phyloP scores from a whole-genome alignment of 306 rosid genomes.

The Trifolium subterraneum region DNA sequence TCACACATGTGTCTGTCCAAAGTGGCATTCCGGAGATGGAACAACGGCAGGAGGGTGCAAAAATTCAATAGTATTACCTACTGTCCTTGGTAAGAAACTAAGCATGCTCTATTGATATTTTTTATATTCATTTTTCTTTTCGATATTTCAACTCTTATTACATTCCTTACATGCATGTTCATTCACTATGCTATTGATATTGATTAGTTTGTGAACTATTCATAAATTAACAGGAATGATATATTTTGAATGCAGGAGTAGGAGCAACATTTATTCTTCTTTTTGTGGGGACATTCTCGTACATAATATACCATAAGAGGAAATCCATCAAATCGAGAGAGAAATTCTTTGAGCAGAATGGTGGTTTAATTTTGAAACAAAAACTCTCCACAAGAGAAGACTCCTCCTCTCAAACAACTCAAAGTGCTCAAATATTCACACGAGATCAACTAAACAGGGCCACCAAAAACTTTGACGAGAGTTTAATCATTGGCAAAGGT shows the following conservation, averaged over 20 bases:
- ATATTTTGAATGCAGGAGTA: constrained; percentile 36
- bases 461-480: constrained; percentile 45
- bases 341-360: constrained; percentile 45
- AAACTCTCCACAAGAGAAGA: constrained; percentile 24
- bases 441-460: constrained; percentile 44
- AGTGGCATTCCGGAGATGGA: constrained; percentile 7
- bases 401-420: too few relatives aligned
- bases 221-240: too few relatives aligned
- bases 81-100: constrained; percentile 10
- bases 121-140: too few relatives aligned
- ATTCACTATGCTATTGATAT: too few relatives aligned
- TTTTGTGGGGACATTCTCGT: background rate
- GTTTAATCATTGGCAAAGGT: constrained; percentile 44
- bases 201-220: too few relatives aligned
- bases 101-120: too few relatives aligned
- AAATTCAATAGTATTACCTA: background rate
- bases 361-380: constrained; percentile 43
- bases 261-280: background rate
- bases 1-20: background rate
- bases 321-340: constrained; percentile 37
- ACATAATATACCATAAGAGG: constrained; percentile 38
- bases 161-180: too few relatives aligned
- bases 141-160: too few relatives aligned
- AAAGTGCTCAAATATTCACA: constrained; percentile 29
- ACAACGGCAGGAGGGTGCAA: background rate